Conservation (phyloP, 2,329 filamentous ascomycete species). For the Dactylellina cionopaga region DNA sequence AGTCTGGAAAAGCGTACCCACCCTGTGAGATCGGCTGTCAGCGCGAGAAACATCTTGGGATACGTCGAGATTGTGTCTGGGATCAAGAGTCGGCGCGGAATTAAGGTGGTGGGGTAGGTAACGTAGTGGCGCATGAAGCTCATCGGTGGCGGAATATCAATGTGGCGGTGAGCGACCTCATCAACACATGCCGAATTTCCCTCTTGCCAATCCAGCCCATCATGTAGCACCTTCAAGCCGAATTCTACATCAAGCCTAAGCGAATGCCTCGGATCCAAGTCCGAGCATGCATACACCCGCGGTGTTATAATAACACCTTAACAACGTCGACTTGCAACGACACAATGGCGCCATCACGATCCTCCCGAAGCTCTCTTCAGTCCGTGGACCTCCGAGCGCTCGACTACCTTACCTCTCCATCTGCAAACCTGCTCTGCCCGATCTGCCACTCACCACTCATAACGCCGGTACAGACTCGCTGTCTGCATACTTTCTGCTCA, state of each 20-base stretch:
- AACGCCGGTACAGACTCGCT: slow-evolving; percentile 70
- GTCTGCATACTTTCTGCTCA: slow-evolving; percentile 74
- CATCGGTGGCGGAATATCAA: slow-evolving; percentile 18
- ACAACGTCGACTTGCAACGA: neutral
- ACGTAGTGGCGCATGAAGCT: slow-evolving; percentile 14
- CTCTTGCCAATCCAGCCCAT: slow-evolving; percentile 14
- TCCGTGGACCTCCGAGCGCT: slow-evolving; percentile 59
- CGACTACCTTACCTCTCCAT: slow-evolving; percentile 59
- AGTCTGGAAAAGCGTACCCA: slow-evolving; percentile 16
- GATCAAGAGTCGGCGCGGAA: too few relatives aligned
- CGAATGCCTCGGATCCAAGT: slow-evolving; percentile 3
- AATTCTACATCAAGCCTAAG: neutral
- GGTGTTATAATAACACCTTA: neutral
- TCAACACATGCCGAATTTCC: slow-evolving; percentile 16
- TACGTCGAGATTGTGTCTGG: too few relatives aligned
- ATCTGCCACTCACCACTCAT: slow-evolving; percentile 71
- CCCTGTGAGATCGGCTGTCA: slow-evolving; percentile 24
- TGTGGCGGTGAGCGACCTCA: slow-evolving; percentile 27
- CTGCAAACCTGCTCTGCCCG: slow-evolving; percentile 61
- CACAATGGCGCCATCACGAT: slow-evolving; percentile 35
- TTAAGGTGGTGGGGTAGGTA: neutral
- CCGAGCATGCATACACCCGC: neutral
- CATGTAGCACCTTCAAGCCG: slow-evolving; percentile 22
- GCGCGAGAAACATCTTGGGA: slow-evolving; percentile 46
- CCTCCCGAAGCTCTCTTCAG: slow-evolving; percentile 33